Evolutionary conservation across 148 eudicot genomes (phyloP), one percentile per base, ranked within the genome.

Genomic region (Rheum nobile): DNA sequence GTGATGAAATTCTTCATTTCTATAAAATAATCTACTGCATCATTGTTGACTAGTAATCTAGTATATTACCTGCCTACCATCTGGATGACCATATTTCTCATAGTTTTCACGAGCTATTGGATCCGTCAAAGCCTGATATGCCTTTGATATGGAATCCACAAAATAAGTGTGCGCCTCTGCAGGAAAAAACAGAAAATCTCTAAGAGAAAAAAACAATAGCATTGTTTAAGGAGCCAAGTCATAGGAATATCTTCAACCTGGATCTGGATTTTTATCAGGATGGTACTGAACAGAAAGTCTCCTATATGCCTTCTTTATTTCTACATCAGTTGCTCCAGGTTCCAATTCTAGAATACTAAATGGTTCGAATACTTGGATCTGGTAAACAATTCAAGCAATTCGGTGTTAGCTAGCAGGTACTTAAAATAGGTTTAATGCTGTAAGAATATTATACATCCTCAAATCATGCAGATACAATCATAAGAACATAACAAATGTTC

Each of bases 211-310:
- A n/a, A n/a, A n/a, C n/a, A n/a, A 48, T 1, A 24, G 63, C 29
- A 54, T 5, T 54, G 63, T 22, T 54, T 22, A 24, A 54, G 63
- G 63, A n/a, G 63, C 29, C 29, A 24, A 54, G 29, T 54, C 63
- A 22, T 22, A 14, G n/a, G n/a, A 61, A 61, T 5, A 61, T 11
- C n/a, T 61, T 14, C 35, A 14, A 28, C 65, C 98, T 88, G 97
- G 98, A 80, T 95, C 98, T 21, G 98, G 98, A 81, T 95, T 95
- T 80, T 95, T 95, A 88, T 95, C 98, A 71, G 98, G 98, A 76
- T 95, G 98, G 78, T 95, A 95, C 76, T 86, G 90, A 77, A 91
- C 79, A 71, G 98, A 95, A 76, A 95, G 97, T 68, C 84, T 86
- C 79, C 98, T 83, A 74, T 91, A 95, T 72, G 96, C 97, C 92